Base-by-base conservation (phyloP, 2,329 filamentous ascomycete species). In the Pseudogymnoascus sp. region DNA sequence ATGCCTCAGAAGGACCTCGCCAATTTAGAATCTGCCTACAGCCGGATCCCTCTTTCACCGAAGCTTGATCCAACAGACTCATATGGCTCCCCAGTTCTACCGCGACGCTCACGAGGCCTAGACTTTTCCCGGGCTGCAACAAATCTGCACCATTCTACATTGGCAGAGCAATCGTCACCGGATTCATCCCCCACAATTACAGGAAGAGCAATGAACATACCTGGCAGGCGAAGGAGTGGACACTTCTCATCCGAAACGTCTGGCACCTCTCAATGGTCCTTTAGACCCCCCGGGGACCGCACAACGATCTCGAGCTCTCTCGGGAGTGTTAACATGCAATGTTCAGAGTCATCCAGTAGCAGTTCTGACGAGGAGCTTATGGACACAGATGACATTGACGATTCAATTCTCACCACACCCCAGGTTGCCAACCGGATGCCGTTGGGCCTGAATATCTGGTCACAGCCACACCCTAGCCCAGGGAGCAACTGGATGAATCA, bases 91-190 rank as follows among this genome's bases (percentile, higher is more conserved):
- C 91, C 92, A 2, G 88, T 89, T 25, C 95, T 97, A 6, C 93
- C 93, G 16, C 85, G 93, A 65, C 87, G 92, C 64, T 97, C 92
- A 30, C 85, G 93, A 61, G 93, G 93, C 43, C 79, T 97, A 63
- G 93, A 97, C 75, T 97, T 96, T 74, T 93, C 93, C 39, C 84
- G 93, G 67, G 92, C 92, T 9, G 94, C 91, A 64, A 97, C 93
- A 9, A 96, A 92, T 71, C 80, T 99, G 20, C 94, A 97, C 75
- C 94, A 97, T 74, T 97, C 93, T 14, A 97, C 90, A 0, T 82
- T 97, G 7, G 92, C 93, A 61, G 90, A 96, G 67, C 84, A 88
- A 72, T 89, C 90, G 0, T 94, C 90, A 4, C 91, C 92, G 3
- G 91, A 96, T 72, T 94, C 91, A 0, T 97, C 92, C 0, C 94